A percentile compares a stretch with the other conserved stretches of the same genome.
Evolutionary conservation across 1,284 basidiomycete species (phyloP).

Genomic region (Athelia psychrophila): DNA sequence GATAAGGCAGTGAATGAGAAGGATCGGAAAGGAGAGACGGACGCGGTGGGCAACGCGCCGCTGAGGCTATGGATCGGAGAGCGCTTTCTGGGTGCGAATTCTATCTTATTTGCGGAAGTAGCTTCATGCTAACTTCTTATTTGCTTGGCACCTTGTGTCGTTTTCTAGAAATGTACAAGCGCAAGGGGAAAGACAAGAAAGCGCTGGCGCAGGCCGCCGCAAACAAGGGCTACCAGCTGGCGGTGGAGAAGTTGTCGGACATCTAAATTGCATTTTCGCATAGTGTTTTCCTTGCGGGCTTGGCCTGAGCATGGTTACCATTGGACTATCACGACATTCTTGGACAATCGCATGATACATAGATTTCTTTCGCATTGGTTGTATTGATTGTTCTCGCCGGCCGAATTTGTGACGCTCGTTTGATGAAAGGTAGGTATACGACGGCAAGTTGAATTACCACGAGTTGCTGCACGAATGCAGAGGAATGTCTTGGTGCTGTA

Average conservation of each 20-base stretch:
- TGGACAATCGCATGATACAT: no score
- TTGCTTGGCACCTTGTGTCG: not conserved
- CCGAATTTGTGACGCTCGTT: no score
- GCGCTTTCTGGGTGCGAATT: conserved; percentile 50
- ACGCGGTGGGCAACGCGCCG: conserved; percentile 53
- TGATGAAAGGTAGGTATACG: no score
- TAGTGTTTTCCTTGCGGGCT: no score
- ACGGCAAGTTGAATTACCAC: no score
- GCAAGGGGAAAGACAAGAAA: conserved; percentile 45
- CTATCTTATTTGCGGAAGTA: not conserved
- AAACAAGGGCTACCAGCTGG: conserved; percentile 29
- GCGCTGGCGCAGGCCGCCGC: conserved; percentile 34
- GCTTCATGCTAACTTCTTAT: not conserved
- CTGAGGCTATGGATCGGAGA: conserved; percentile 72
- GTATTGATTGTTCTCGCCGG: no score
- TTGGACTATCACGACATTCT: no score
- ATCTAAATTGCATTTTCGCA: no score
- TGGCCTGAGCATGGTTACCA: no score
- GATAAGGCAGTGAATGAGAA: conserved; percentile 6
- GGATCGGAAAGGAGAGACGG: conserved; percentile 13
- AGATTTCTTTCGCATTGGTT: no score
- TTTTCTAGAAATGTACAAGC: conserved; percentile 48
- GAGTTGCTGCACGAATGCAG: no score
- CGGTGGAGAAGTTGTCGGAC: conserved; percentile 16
- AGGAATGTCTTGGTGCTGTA: no score